Base-by-base conservation (phyloP, 768 basidiomycete genomes). In the Flagelloscypha sp. region DNA sequence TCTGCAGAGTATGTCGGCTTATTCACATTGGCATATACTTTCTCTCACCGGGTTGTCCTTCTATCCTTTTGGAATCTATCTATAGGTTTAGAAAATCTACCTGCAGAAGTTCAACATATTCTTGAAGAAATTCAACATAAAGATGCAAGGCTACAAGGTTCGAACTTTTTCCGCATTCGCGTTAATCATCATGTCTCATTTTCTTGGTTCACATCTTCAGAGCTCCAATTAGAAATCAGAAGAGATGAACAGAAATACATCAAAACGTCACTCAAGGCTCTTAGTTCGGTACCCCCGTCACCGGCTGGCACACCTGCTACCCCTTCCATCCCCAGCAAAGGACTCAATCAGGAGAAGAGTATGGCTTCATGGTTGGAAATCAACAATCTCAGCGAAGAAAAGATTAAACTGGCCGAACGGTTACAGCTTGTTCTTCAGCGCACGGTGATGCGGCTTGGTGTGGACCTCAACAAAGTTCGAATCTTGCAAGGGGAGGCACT, bases 1-100 rank as follows among this genome's bases (percentile, higher is more conserved):
- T 53, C 70, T 75, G 29, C 72, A 73, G 52, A 72, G 73, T 71
- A 21, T 24, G 65, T 49, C 33, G 3, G 15, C n/a, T 22, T 16
- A 24, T 20, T 30, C 18, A 13, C n/a, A 13, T 24, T 9, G 12
- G 20, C n/a, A 24, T 22, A 16, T 24, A 21, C 15, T 27, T 24
- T 48, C 30, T 11, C 23, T 11, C 20, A 37, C 33, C 41, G 20
- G 27, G 18, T 17, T 11, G 18, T 19, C 28, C 15, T 13, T 30
- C 16, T 9, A 24, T 18, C 16, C 22, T 27, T 8, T 24, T 25
- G 20, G 13, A 8, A 9, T n/a, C n/a, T 7, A 17, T 12, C 22
- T 24, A 10, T 33, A 75, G 72, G 65, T 47, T 57, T 74, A 27
- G 72, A 76, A 39, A 74, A 74, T 48, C 50, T 76, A 7, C 73